Evolutionary conservation across 179 eudicot species (phyloP).

Genomic region (Silene coronaria): DNA sequence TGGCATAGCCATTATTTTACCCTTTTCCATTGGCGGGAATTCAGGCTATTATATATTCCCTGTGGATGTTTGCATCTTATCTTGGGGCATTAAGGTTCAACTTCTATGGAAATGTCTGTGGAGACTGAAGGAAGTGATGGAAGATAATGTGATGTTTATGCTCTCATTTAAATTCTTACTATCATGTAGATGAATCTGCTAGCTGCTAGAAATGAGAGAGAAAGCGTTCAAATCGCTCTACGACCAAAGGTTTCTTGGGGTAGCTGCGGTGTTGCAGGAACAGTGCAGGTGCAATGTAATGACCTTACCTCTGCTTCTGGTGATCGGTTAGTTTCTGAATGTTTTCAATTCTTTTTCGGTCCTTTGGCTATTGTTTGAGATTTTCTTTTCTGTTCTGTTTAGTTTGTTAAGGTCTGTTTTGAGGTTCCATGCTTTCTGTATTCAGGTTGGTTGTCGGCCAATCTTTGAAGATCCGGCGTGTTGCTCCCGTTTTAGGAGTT

Average conservation of each 20-base stretch:
- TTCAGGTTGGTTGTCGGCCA: slow-evolving; percentile 67
- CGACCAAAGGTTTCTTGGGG: slow-evolving; percentile 96
- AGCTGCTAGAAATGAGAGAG: slow-evolving; percentile 97
- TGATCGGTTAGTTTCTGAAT: slow-evolving; percentile 50
- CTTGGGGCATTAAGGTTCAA: not conserved
- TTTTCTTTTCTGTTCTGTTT: not conserved
- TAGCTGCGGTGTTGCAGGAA: slow-evolving; percentile 59
- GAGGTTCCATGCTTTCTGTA: slow-evolving; percentile 8
- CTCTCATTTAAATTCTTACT: slow-evolving; percentile 6
- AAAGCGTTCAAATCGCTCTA: slow-evolving; percentile 84
- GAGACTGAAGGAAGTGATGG: not conserved
- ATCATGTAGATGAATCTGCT: slow-evolving; percentile 64
- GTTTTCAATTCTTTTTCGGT: slow-evolving; percentile 13
- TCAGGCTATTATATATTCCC: not conserved
- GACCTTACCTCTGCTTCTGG: slow-evolving; percentile 76
- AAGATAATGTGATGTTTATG: not conserved
- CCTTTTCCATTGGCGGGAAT: no score
- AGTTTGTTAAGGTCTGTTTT: not conserved
- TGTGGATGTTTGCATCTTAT: not conserved
- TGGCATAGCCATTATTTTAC: not conserved
- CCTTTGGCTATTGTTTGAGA: slow-evolving; percentile 3
- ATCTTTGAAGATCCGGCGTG: slow-evolving; percentile 67
- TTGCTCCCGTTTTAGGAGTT: slow-evolving; percentile 82
- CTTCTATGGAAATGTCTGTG: not conserved
- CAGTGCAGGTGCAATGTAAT: slow-evolving; percentile 71